Evolutionary conservation across 1,284 basidiomycete genomes (phyloP), one percentile per base, ranked within the genome.

Genomic region (Heterobasidion annosum): DNA sequence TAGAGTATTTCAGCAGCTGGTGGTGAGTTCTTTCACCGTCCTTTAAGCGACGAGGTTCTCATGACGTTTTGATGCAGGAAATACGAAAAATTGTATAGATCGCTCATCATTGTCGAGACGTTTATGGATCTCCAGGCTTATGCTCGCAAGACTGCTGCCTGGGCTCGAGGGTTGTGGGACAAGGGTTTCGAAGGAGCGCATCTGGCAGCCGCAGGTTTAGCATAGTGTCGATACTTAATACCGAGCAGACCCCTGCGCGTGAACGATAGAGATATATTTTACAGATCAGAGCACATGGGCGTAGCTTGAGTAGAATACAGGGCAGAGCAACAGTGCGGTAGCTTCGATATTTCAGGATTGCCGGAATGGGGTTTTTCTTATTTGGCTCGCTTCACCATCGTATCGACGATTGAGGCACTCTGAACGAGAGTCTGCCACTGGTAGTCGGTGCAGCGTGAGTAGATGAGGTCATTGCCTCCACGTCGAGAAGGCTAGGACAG

Each of bases 51-150:
- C 35, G 63, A 34, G 55, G 56, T 53, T 50, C 57, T 15, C 42
- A 56, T 56, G 50, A 25, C 3, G 25, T 25, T 58, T 59, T 51
- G n/a, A 16, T 56, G 40, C 60, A 88, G 85, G 83, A 71, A 68
- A 59, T 89, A 77, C 62, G 72, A 82, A 62, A 78, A 65, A 53
- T 68, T 72, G 12, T 83, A 83, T 59, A 70, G 73, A 18, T 67
- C 70, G 33, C 64, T 89, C 56, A 70, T 74, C 8, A 53, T 85
- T 13, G 58, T 77, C 1, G 88, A 91, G 64, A 68, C 68, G 12
- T 66, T 76, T 50, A 79, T 94, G 78, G 92, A 95, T 65, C 59
- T 79, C 1, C 73, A 82, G 45, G 91, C 86, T 0, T 75, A 76
- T 51, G 57, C 73, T 19, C 75, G 85, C 16, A 87, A 83, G 61